These are phyloP conservation scores for Lactarius psammicola DNA, from an alignment of 768 basidiomycete species.

Conservation along the genomic window DNA sequence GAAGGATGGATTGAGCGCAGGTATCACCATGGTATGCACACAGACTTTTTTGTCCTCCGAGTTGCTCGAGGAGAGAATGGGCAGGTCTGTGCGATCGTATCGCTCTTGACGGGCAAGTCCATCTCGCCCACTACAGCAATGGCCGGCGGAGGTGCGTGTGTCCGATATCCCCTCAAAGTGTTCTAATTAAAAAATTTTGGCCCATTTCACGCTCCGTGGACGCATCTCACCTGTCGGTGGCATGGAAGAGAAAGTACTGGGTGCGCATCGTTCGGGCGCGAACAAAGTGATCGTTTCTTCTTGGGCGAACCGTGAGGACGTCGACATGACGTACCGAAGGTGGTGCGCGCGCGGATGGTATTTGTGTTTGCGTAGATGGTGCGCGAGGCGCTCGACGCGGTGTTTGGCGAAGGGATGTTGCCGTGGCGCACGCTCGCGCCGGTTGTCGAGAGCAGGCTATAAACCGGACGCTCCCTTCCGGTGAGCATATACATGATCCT, in stretches of 20 bases:
- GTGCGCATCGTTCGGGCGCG: slow-evolving; percentile 86
- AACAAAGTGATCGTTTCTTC: slow-evolving; percentile 82
- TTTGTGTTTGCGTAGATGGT: slow-evolving; percentile 81
- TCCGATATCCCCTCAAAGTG: background rate
- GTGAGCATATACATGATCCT: too few relatives aligned
- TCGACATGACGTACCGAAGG: slow-evolving; percentile 79
- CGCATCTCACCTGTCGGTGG: slow-evolving; percentile 83
- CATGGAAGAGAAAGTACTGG: slow-evolving; percentile 89
- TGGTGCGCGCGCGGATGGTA: slow-evolving; percentile 70
- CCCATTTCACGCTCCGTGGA: slow-evolving; percentile 76
- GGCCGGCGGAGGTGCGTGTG: slow-evolving; percentile 79
- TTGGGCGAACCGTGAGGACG: slow-evolving; percentile 80
- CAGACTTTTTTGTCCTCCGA: slow-evolving; percentile 7
- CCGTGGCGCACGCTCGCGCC: slow-evolving; percentile 55
- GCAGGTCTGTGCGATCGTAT: slow-evolving; percentile 82
- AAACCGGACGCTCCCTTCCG: background rate
- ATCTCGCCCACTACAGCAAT: slow-evolving; percentile 81
- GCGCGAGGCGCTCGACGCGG: slow-evolving; percentile 77
- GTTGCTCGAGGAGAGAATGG: slow-evolving; percentile 4
- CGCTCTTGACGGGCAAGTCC: slow-evolving; percentile 68
- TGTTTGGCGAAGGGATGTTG: slow-evolving; percentile 69
- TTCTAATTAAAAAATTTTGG: background rate
- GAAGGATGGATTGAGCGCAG: too few relatives aligned
- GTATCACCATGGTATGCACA: too few relatives aligned
- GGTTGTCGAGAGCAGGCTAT: slow-evolving; percentile 57